Evolutionary conservation across 2,329 filamentous ascomycete species (phyloP).

Genomic region (Pezicula rhizophila): DNA sequence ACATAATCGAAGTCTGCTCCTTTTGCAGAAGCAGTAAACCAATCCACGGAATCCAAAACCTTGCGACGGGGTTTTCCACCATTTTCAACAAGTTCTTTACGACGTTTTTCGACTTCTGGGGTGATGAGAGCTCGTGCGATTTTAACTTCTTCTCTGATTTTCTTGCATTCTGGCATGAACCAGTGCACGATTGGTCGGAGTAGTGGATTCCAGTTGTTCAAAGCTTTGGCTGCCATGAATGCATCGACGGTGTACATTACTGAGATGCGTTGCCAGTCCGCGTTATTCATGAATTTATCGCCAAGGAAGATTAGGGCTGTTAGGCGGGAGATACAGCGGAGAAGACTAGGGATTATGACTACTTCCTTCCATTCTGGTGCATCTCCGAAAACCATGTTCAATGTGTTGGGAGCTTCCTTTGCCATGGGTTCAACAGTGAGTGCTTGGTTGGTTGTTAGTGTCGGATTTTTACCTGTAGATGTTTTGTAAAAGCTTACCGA

Average conservation of each 20-base stretch:
- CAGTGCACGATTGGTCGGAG: constrained; percentile 37
- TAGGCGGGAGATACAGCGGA: constrained; percentile 40
- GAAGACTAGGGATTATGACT: constrained; percentile 30
- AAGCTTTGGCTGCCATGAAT: constrained; percentile 29
- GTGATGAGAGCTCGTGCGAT: constrained; percentile 30
- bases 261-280: constrained; percentile 39
- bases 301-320: constrained; percentile 45
- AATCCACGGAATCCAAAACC: constrained; percentile 35
- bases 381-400: constrained; percentile 28
- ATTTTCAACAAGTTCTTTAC: constrained; percentile 4
- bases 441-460: background rate
- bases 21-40: constrained; percentile 34
- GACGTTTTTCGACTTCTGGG: constrained; percentile 17
- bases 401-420: constrained; percentile 28
- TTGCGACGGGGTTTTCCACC: constrained; percentile 15
- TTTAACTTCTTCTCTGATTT: constrained; percentile 31
- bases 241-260: constrained; percentile 36
- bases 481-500: constrained; percentile 9
- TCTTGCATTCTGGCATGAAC: constrained; percentile 35
- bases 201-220: constrained; percentile 35
- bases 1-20: constrained; percentile 28
- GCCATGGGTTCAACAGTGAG: constrained; percentile 30
- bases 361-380: constrained; percentile 34
- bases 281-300: constrained; percentile 36
- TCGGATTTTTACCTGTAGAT: too few relatives aligned